Evolutionary conservation across 78 protist genomes (phyloP), one percentile per base, ranked within the genome.

Genomic region (Speleostelium caveatum): DNA sequence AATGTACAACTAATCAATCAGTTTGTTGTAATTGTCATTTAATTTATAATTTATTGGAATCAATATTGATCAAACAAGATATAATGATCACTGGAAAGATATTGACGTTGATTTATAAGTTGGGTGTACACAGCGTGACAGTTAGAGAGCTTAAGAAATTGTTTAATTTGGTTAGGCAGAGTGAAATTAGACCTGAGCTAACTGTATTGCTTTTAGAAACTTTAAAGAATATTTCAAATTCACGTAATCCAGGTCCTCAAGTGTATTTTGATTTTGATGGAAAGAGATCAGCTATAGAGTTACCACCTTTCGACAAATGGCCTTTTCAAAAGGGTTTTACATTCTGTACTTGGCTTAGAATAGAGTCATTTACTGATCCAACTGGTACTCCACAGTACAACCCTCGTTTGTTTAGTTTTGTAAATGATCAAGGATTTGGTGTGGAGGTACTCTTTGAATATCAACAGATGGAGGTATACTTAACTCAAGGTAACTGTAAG

Each of bases 201-300:
- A 83, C 91, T 4, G 26, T 63, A 0, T 61, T 35, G 0, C 35
- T 67, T 1, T 63, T 83, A 17, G 39, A 72, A 6, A 83, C 91
- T 2, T n/a, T 83, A 26, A 71, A 67, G 33, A 83, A 67, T 33
- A 69, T 83, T 22, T 73, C 91, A 0, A 53, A 38, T n/a, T 45
- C 73, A 14, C 78, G 91, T 30, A 83, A 83, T 42, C 91, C 91
- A 21, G 91, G 91, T 33, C 91, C 91, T 10, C 79, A 67, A 49
- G 91, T 83, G 17, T 83, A 83, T 53, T 83, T 83, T 62, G 91
- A 83, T 69, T 83, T 83, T 56, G 91, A 83, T 69, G 91, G 91
- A 6, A 53, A 69, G 22, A 79, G 60, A 42, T 41, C 63, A 2
- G 38, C 62, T 33, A 83, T 83, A 33, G 26, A 39, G 3, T 60